phyloP scores from a whole-genome alignment of 176 grass and related monocot genomes.

The Chloris gayana region DNA sequence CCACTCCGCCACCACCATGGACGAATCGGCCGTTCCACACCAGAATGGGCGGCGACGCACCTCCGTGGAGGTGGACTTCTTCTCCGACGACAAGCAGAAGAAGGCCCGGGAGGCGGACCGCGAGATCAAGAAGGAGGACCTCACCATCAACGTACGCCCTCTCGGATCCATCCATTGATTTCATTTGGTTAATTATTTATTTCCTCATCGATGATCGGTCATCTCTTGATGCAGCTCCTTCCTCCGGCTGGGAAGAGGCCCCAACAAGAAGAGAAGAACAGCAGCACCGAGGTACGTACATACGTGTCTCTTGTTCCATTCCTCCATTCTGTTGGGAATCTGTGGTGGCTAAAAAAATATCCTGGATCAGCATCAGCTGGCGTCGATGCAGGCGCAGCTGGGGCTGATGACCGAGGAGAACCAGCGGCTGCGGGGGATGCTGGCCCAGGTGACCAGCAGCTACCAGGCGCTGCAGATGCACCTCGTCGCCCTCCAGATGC shows the following conservation, averaged over 20 bases:
- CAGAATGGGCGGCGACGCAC: neutral
- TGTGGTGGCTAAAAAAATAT: neutral
- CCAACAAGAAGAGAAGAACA: neutral
- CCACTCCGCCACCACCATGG: slow-evolving; percentile 12
- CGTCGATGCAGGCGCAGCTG: slow-evolving; percentile 68
- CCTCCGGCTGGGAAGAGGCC: slow-evolving; percentile 28
- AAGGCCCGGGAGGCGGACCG: slow-evolving; percentile 25
- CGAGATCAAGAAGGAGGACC: neutral
- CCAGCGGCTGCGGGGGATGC: slow-evolving; percentile 71
- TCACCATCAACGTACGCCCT: slow-evolving; percentile 59
- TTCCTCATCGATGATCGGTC: neutral
- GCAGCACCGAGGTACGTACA: slow-evolving; percentile 40
- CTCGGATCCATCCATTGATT: no score
- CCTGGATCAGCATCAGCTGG: slow-evolving; percentile 35
- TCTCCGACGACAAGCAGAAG: slow-evolving; percentile 80
- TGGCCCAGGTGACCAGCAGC: slow-evolving; percentile 71
- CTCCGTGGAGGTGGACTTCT: slow-evolving; percentile 90
- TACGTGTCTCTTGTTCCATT: no score
- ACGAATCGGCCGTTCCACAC: neutral
- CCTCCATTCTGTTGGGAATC: no score
- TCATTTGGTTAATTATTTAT: no score
- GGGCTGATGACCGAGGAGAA: slow-evolving; percentile 89
- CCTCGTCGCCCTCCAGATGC: slow-evolving; percentile 49
- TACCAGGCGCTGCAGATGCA: slow-evolving; percentile 91
- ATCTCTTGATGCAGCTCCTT: slow-evolving; percentile 48